Conservation (phyloP, 148 eudicot genomes). For the Chenopodium formosanum region DNA sequence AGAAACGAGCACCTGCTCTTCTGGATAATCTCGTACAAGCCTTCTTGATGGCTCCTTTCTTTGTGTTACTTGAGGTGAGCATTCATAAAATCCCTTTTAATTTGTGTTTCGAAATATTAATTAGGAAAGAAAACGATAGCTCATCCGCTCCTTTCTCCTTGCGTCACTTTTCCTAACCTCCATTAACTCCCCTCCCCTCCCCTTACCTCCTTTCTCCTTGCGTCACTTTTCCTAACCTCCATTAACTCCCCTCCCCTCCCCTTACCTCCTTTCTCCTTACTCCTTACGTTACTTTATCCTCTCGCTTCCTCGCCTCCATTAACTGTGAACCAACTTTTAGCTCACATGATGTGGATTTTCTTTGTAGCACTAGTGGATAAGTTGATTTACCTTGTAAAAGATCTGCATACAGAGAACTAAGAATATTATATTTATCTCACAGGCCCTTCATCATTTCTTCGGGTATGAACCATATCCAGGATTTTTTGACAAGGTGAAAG, state of each 20-base stretch:
- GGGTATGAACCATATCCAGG: constrained; percentile 94
- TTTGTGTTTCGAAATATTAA: not conserved
- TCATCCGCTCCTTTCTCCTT: not conserved
- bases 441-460: constrained; percentile 57
- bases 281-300: no score
- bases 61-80: constrained; percentile 82
- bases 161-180: no score
- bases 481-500: constrained; percentile 57
- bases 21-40: constrained; percentile 77
- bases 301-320: no score
- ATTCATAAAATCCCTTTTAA: not conserved
- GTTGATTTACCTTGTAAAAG: not conserved
- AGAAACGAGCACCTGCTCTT: constrained; percentile 89
- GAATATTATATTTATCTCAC: constrained; percentile 9
- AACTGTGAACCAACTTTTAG: not conserved
- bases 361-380: not conserved
- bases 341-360: not conserved
- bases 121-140: not conserved
- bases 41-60: constrained; percentile 84
- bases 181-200: not conserved
- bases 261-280: no score
- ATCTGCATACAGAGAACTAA: not conserved
- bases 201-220: not conserved
- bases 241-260: no score
- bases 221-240: no score